A percentile compares a stretch with the other conserved stretches of the same genome.
Conservation (phyloP, 305 asterid genomes). For the Fraxinus floribunda region DNA sequence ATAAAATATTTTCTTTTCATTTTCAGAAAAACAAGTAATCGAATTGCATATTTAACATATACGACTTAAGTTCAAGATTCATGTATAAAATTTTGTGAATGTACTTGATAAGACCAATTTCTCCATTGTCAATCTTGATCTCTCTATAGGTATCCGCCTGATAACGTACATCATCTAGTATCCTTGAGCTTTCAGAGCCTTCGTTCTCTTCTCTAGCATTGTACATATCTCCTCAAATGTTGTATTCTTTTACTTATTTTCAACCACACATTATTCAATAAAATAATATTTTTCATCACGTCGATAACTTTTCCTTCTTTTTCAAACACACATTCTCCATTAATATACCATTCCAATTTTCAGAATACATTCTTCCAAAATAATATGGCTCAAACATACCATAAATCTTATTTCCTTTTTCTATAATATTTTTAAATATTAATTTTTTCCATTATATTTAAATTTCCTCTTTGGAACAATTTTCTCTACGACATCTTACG, state of each 20-base stretch:
- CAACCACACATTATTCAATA: background rate
- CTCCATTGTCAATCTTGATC: background rate
- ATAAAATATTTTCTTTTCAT: background rate
- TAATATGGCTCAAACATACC: too few species aligned
- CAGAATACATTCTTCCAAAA: too few species aligned
- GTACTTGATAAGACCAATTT: background rate
- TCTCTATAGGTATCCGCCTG: background rate
- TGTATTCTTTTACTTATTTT: too few species aligned
- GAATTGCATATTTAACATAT: background rate
- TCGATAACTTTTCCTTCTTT: too few species aligned
- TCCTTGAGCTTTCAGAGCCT: background rate
- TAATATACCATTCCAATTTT: too few species aligned
- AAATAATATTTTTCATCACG: too few species aligned
- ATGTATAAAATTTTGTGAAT: too few species aligned
- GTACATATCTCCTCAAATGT: background rate
- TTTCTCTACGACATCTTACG: background rate
- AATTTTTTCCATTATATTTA: background rate
- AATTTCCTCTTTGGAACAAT: background rate
- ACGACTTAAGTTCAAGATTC: background rate
- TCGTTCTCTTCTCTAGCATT: background rate
- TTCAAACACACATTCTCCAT: too few species aligned
- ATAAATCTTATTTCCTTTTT: background rate
- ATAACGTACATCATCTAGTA: background rate
- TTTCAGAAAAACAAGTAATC: background rate
- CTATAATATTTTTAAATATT: background rate